These are phyloP conservation scores for Cryptococcus wingfieldii DNA, from an alignment of 1,284 basidiomycete species.

Conservation along the genomic window DNA sequence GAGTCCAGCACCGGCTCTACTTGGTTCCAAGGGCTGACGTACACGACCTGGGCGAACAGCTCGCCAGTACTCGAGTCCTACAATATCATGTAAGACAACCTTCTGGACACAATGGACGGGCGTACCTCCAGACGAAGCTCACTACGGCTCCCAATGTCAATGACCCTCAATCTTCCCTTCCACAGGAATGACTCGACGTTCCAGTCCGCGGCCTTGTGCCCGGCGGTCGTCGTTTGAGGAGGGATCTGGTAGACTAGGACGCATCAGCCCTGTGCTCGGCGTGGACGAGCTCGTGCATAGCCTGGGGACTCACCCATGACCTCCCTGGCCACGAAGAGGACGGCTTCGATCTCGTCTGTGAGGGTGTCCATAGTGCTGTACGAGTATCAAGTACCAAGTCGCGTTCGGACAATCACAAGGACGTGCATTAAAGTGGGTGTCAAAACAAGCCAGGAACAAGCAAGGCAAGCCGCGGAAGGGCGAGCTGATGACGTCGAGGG, in stretches of 20 bases:
- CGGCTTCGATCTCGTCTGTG: constrained; percentile 48
- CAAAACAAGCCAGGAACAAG: neutral
- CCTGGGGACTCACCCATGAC: constrained; percentile 44
- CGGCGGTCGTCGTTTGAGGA: constrained; percentile 43
- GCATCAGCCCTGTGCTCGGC: neutral
- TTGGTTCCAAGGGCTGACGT: constrained; percentile 67
- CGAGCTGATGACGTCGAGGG: neutral
- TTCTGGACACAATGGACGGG: neutral
- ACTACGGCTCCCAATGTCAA: constrained; percentile 43
- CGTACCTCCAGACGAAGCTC: constrained; percentile 48
- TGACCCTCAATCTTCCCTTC: constrained; percentile 47
- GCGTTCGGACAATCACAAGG: neutral
- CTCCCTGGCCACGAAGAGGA: constrained; percentile 47
- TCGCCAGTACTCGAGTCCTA: constrained; percentile 46
- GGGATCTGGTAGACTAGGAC: constrained; percentile 49
- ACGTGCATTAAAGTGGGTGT: neutral
- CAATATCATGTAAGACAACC: neutral
- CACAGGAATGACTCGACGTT: constrained; percentile 48
- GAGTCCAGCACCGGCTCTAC: constrained; percentile 96
- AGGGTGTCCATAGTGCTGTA: constrained; percentile 29
- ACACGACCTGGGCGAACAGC: constrained; percentile 85
- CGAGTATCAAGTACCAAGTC: neutral
- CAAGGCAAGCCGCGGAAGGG: neutral
- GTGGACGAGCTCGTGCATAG: neutral
- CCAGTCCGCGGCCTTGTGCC: constrained; percentile 50